Percentiles rank a stretch among this genome's conserved stretches.
phyloP scores from a whole-genome alignment of 768 basidiomycete species.

The Cyclocybe cylindracea region DNA sequence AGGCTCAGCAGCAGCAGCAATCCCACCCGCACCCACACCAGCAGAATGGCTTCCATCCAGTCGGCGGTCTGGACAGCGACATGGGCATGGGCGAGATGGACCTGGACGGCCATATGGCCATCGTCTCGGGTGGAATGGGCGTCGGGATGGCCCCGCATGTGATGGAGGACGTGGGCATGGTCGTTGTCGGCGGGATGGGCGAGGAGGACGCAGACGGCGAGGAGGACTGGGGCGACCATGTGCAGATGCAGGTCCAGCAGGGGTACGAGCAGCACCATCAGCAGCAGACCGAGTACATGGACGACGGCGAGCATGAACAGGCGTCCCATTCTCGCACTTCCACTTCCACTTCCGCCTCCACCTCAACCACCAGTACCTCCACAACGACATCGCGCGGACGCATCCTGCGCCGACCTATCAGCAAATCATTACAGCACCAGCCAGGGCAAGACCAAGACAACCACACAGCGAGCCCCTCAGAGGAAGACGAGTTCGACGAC shows the following conservation, averaged over 20 bases:
- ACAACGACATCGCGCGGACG: no score
- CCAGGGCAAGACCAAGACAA: no score
- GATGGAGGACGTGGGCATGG: constrained; percentile 13
- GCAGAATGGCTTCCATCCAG: constrained; percentile 7
- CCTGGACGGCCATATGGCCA: background rate
- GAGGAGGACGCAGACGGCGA: constrained; percentile 22
- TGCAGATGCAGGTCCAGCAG: constrained; percentile 8
- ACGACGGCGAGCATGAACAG: constrained; percentile 8
- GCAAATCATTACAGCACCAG: no score
- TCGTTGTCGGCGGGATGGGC: constrained; percentile 6
- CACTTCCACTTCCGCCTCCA: no score
- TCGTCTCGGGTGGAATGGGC: constrained; percentile 7
- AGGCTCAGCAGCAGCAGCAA: constrained; percentile 5
- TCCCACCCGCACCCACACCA: constrained; percentile 12
- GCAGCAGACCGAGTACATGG: constrained; percentile 11
- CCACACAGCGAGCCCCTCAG: no score
- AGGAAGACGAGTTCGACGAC: background rate
- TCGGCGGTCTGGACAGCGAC: constrained; percentile 16
- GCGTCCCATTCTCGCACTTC: constrained; percentile 1
- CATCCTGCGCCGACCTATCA: no score
- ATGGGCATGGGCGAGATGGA: constrained; percentile 20
- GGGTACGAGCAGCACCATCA: constrained; percentile 10
- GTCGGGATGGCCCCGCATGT: constrained; percentile 12
- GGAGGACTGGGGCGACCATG: constrained; percentile 24
- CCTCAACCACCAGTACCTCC: no score